phyloP scores from a whole-genome alignment of 805 yeast genomes.

The Lipomyces spencermartinsiae region DNA sequence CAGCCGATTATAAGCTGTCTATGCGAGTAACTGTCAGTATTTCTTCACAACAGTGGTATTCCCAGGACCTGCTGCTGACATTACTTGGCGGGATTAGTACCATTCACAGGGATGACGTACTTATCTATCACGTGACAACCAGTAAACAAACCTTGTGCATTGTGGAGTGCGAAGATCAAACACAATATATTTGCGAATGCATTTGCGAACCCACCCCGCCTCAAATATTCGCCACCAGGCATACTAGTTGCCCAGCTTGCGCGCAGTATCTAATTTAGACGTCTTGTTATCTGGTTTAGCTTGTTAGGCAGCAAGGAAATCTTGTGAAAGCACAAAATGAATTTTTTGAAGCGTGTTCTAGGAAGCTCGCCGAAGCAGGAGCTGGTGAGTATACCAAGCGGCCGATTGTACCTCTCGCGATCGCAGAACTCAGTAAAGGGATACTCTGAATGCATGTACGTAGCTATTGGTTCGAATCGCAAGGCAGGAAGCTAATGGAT shows the following conservation, averaged over 20 bases:
- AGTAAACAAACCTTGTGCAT: background rate
- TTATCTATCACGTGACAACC: background rate
- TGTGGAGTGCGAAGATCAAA: background rate
- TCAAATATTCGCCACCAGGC: background rate
- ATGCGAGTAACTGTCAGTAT: no score
- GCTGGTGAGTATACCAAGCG: conserved; percentile 77
- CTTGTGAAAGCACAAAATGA: conserved; percentile 55
- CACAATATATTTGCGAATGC: background rate
- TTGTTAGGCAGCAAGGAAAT: background rate
- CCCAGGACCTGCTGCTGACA: no score
- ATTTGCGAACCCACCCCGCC: background rate
- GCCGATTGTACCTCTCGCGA: conserved; percentile 76
- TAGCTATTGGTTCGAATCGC: background rate
- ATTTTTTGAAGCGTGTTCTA: conserved; percentile 70
- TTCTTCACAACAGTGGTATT: no score
- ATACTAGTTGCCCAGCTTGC: background rate
- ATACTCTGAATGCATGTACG: conserved; percentile 63
- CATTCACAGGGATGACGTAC: background rate
- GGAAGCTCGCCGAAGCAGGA: conserved; percentile 57
- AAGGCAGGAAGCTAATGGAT: background rate
- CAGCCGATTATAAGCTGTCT: no score
- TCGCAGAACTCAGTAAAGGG: conserved; percentile 85
- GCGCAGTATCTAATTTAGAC: background rate
- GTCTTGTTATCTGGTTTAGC: background rate
- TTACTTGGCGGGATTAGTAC: background rate